A percentile compares a stretch with the other conserved stretches of the same genome.
phyloP scores from a whole-genome alignment of 768 basidiomycete species.

The Termitomyces heimii region DNA sequence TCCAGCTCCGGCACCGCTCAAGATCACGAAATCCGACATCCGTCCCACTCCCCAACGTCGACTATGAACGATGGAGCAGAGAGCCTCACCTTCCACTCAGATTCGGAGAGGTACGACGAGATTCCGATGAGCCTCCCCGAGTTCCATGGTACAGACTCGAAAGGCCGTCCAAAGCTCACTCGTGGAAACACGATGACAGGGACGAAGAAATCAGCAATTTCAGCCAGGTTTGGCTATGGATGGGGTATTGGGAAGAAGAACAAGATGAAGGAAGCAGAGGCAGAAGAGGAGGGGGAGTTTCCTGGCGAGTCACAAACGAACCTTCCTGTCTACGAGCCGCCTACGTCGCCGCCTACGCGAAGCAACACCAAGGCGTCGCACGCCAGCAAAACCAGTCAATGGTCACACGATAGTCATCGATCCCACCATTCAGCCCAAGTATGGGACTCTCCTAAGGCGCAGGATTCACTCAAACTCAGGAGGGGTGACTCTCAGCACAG shows the following conservation, averaged over 20 bases:
- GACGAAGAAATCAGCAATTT: conserved; percentile 44
- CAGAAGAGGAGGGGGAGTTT: conserved; percentile 22
- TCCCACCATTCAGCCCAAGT: conserved; percentile 4
- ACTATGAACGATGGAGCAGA: conserved; percentile 37
- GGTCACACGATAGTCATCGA: conserved; percentile 8
- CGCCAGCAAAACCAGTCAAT: conserved; percentile 27
- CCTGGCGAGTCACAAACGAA: conserved; percentile 23
- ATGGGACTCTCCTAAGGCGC: conserved; percentile 6
- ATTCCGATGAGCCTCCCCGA: conserved; percentile 28
- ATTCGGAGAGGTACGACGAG: conserved; percentile 57
- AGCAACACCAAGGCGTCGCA: conserved; percentile 34
- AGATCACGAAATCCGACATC: conserved; percentile 30
- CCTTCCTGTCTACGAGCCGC: conserved; percentile 33
- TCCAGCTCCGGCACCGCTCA: conserved; percentile 29
- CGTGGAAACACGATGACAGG: conserved; percentile 53
- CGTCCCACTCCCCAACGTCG: conserved; percentile 39
- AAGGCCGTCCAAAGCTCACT: conserved; percentile 35
- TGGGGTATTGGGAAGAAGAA: conserved; percentile 59
- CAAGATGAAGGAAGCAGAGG: conserved; percentile 34
- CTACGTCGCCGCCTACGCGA: conserved; percentile 28
- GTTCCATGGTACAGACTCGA: conserved; percentile 24
- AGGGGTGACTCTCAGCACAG: conserved; percentile 22
- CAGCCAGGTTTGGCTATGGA: conserved; percentile 62
- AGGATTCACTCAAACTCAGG: conserved; percentile 9
- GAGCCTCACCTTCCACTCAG: conserved; percentile 51